These are phyloP conservation scores for Fusarium compactum DNA, from an alignment of 2,329 filamentous ascomycete species.

Conservation along the genomic window DNA sequence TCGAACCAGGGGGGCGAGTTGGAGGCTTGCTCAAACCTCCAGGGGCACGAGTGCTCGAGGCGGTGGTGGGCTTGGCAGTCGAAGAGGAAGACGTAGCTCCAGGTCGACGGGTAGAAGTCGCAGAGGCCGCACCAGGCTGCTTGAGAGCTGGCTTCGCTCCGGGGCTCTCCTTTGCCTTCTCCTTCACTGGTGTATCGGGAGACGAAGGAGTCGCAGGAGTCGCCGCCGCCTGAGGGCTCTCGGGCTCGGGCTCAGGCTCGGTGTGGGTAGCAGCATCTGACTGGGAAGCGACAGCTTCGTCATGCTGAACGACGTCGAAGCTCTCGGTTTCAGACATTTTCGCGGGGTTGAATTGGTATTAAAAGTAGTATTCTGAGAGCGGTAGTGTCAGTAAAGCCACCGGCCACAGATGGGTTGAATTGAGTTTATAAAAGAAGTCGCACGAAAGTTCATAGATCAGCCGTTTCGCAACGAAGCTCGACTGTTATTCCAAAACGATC, in stretches of 20 bases:
- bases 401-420: not conserved
- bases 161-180: constrained; percentile 50
- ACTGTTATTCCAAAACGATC: constrained; percentile 14
- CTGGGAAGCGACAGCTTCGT: constrained; percentile 54
- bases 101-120: constrained; percentile 41
- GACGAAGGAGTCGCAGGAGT: constrained; percentile 48
- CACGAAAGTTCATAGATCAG: constrained; percentile 11
- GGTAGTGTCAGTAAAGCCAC: constrained; percentile 12
- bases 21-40: constrained; percentile 62
- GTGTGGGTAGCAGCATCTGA: constrained; percentile 42
- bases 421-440: constrained; percentile 14
- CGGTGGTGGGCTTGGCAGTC: constrained; percentile 48
- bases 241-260: constrained; percentile 43
- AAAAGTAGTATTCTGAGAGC: constrained; percentile 22
- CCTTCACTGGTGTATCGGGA: constrained; percentile 52
- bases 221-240: constrained; percentile 45
- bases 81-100: constrained; percentile 29
- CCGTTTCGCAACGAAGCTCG: constrained; percentile 24
- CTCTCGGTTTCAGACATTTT: constrained; percentile 63
- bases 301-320: constrained; percentile 59
- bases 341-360: constrained; percentile 25
- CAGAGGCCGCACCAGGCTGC: constrained; percentile 52
- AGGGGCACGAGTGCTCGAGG: constrained; percentile 53
- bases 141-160: constrained; percentile 51
- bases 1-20: constrained; percentile 59